Evolutionary conservation across 345 rosid species (phyloP).

Genomic region (Salix dunnii): DNA sequence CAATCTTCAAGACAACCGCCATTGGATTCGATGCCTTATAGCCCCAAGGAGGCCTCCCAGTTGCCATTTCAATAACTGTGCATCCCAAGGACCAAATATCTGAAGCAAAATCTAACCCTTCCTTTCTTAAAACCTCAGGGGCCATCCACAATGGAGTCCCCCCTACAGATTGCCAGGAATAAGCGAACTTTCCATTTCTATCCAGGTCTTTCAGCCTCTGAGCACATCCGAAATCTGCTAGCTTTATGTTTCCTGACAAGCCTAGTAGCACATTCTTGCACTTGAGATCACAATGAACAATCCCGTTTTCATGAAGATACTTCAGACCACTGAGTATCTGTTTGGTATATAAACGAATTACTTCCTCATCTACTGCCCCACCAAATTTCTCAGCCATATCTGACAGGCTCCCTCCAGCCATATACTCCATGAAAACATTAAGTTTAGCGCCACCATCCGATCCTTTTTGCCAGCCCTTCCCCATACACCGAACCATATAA

Average conservation of each 20-base stretch:
- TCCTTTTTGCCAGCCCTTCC: slow-evolving; percentile 13
- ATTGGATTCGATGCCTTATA: slow-evolving; percentile 20
- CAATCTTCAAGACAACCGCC: slow-evolving; percentile 32
- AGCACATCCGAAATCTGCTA: slow-evolving; percentile 44
- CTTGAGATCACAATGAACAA: slow-evolving; percentile 41
- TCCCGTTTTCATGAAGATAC: slow-evolving; percentile 32
- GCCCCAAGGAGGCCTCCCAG: slow-evolving; percentile 35
- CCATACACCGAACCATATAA: slow-evolving; percentile 23
- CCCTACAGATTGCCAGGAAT: slow-evolving; percentile 9
- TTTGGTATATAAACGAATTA: slow-evolving; percentile 21
- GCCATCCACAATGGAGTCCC: slow-evolving; percentile 50
- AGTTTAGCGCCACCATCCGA: slow-evolving; percentile 1
- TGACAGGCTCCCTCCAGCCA: slow-evolving; percentile 35
- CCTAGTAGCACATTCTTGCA: slow-evolving; percentile 36
- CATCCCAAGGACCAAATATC: slow-evolving; percentile 49
- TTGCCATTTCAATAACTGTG: slow-evolving; percentile 43
- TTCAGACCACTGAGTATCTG: slow-evolving; percentile 33
- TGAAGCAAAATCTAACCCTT: slow-evolving; percentile 22
- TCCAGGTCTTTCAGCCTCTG: slow-evolving; percentile 10
- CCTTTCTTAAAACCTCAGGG: slow-evolving; percentile 35
- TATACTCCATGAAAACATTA: slow-evolving; percentile 38
- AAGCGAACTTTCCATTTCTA: not conserved
- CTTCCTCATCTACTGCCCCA: slow-evolving; percentile 31
- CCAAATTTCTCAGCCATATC: slow-evolving; percentile 30
- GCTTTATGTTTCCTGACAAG: slow-evolving; percentile 26